Percentiles rank a stretch among this genome's conserved stretches.
Conservation (phyloP, 225 moss, liverwort and hornwort genomes). For the Physcomitrium patens region DNA sequence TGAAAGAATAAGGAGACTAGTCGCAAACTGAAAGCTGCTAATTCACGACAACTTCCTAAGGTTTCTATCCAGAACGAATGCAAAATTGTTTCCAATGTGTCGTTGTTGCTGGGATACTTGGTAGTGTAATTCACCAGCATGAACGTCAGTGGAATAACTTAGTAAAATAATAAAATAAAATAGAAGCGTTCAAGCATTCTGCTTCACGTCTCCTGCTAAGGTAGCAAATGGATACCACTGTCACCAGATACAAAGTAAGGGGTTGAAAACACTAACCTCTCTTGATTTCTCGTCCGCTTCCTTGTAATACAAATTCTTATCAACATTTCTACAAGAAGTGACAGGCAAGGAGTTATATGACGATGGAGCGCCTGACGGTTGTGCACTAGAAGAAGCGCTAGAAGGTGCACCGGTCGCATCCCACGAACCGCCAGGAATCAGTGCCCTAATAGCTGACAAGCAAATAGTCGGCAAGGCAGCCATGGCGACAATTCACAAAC, state of each 20-base stretch:
- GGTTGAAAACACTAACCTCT: conserved; percentile 33
- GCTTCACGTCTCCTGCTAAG: neutral
- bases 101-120: neutral
- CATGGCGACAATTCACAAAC: conserved; percentile 23
- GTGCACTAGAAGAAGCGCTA: conserved; percentile 32
- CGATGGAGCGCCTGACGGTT: conserved; percentile 30
- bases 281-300: conserved; percentile 50
- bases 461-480: conserved; percentile 58
- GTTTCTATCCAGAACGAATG: too few species aligned
- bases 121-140: too few species aligned
- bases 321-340: conserved; percentile 25
- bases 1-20: neutral
- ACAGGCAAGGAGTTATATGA: conserved; percentile 12
- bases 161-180: too few species aligned
- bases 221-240: too few species aligned
- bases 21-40: neutral
- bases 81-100: neutral
- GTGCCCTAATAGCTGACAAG: conserved; percentile 53
- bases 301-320: conserved; percentile 43
- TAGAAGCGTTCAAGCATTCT: neutral
- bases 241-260: too few species aligned
- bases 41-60: too few species aligned
- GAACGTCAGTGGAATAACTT: too few species aligned
- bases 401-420: conserved; percentile 31
- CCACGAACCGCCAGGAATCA: conserved; percentile 39